Base-by-base conservation (phyloP, 78 protist genomes). In the Dictyostelium discoideum region DNA sequence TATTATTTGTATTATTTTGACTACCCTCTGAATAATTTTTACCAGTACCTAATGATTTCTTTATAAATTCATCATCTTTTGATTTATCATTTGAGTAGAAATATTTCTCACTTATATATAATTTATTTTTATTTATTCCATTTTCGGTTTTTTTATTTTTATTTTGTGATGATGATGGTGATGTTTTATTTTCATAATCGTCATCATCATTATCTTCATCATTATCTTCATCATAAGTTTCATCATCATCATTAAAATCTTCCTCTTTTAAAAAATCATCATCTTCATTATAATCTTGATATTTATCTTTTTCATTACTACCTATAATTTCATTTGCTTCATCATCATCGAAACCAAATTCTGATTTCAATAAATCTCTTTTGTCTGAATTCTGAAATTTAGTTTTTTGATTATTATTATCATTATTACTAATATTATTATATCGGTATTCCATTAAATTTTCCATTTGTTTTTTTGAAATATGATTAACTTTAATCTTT, bases 11-110 rank as follows among this genome's bases (percentile, higher is more conserved):
- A 32, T 32, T 14, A 5, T 50, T 22, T 32, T 32, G 37, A 32
- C n/a, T 50, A 14, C 73, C 85, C 6, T 54, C 85, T n/a, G 84
- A 79, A 79, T 79, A 44, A 2, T 42, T 16, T 40, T 7, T 77
- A 20, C 60, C 18, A 39, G 22, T 39, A 5, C 39, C 39, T 14
- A 79, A 79, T 46, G 67, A 79, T 79, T n/a, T 79, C n/a, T 79
- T 79, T n/a, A 79, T 79, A 79, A 44, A 79, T 37, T 79, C 84
- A n/a, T 44, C 63, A 79, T 79, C 84, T 39, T 79, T 79, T 79
- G 54, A 46, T 10, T 22, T 22, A 46, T 79, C 84, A 44, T 18
- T 44, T 9, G 54, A 39, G n/a, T 14, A 79, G 22, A 20, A 44
- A 79, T 32, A n/a, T 79, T 79, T n/a, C n/a, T 79, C 67, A 44